A percentile compares a stretch with the other conserved stretches of the same genome.
Evolutionary conservation across 1,284 basidiomycete species (phyloP).

Genomic region (Malassezia psittaci): DNA sequence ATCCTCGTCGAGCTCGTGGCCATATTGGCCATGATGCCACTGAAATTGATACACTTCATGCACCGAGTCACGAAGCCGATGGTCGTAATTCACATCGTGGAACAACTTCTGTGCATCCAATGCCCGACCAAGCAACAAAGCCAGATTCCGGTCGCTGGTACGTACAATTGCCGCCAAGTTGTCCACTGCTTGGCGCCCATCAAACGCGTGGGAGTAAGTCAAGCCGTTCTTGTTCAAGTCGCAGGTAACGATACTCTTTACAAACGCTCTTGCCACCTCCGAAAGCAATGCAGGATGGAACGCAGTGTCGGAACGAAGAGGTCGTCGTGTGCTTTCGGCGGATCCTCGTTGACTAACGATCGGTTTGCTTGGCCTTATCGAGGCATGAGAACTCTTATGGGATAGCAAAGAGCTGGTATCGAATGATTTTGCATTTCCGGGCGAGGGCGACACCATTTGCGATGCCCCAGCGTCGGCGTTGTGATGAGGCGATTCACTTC

Average conservation of each 20-base stretch:
- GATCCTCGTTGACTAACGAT: background rate
- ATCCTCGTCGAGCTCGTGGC: background rate
- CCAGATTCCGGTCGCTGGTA: conserved; percentile 91
- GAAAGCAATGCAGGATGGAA: conserved; percentile 78
- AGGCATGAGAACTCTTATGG: background rate
- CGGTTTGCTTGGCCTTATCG: background rate
- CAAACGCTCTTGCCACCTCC: conserved; percentile 85
- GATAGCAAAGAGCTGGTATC: background rate
- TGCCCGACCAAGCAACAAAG: conserved; percentile 81
- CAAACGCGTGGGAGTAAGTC: conserved; percentile 90
- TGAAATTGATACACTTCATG: conserved; percentile 87
- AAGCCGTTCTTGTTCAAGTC: conserved; percentile 88
- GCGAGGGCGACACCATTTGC: background rate
- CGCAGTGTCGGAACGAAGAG: conserved; percentile 54
- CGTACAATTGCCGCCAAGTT: conserved; percentile 95
- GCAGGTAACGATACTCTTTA: conserved; percentile 62
- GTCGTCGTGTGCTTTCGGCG: background rate
- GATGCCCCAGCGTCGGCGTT: background rate
- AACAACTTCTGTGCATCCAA: conserved; percentile 98
- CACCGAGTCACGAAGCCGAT: conserved; percentile 77
- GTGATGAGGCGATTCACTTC: background rate
- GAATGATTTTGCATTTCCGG: background rate
- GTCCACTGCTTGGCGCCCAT: conserved; percentile 90
- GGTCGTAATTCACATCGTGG: conserved; percentile 98
- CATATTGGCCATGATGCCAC: background rate